Evolutionary conservation across 176 grass and related monocot species (phyloP), one percentile per base, ranked within the genome.

Genomic region (Zoysia japonica): DNA sequence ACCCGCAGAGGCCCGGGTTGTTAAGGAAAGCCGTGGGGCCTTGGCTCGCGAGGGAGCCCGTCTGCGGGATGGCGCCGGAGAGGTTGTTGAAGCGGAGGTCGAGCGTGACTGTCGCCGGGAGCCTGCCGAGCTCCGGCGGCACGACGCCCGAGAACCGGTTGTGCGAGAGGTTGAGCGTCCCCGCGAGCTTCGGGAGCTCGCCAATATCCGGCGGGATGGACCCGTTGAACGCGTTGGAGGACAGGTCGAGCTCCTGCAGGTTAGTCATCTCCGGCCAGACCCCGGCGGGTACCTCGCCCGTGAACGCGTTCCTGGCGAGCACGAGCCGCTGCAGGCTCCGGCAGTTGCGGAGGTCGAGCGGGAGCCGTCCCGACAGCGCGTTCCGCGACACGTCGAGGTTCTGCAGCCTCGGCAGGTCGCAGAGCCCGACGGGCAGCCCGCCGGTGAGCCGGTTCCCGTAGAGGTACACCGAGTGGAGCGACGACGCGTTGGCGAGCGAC

Each of bases 71-170:
- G 67, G 90, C 92, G 11, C 96, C 96, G 17, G 96, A 91, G 52
- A 99, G 96, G 71, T 91, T 93, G 82, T 99, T 99, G 86, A 94
- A 99, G 11, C 92, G 90, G 46, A 99, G 92, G 64, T 99, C 96
- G 46, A 99, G 90, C 4, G 65, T 86, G 15, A 99, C 96, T 47
- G 90, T 93, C 4, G 93, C 87, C 37, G 96, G 86, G 7, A 99
- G 79, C 6, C 68, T 69, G 1, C 96, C 96, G 1, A 99, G 86
- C 79, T 88, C 72, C 9, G 82, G 82, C 4, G 96, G 92, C 44
- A 99, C 89, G 19, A 72, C 43, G 11, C 92, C 88, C 10, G 84
- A 86, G 64, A 99, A 87, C 7, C 16, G 76, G 72, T 99, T 99
- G 81, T 86, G 92, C 0, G 96, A 99, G 74, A 99, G 76, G 85